Evolutionary conservation across 768 basidiomycete genomes (phyloP), one percentile per base, ranked within the genome.

Genomic region (Pulveroboletus ravenelii): DNA sequence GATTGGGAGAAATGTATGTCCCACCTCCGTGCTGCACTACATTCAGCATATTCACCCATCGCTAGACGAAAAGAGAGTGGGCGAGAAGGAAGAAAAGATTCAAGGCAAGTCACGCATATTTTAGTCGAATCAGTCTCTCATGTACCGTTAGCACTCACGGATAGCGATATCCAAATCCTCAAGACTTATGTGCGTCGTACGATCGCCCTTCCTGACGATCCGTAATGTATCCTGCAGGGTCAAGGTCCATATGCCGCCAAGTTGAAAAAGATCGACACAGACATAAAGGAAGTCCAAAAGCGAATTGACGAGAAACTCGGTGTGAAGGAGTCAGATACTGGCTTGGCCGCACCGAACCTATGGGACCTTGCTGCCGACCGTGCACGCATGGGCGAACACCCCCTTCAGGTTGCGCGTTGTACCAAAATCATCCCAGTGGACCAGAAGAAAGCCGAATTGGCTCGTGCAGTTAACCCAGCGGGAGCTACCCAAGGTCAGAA

Each of bases 311-410:
- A 98, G 77, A 93, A 92, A 68, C 89, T 99, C 55, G 96, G 93
- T 54, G 93, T 98, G 53, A 96, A 97, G 79, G 96, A 99, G 68
- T 93, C 90, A 2, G 96, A 98, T 70, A 99, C 96, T 12, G 96
- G 96, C 42, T 81, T 99, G 48, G 93, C 96, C 2, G 84, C 93
- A 10, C 95, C 96, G 10, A 97, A 98, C 66, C 74, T 98, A 20
- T 99, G 96, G 96, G 96, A 99, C 70, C 81, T 96, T 49, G 80
- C 87, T 34, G 93, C 93, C 6, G 96, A 99, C 71, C 80, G 87
- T 60, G 86, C 88, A 53, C 82, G 95, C 44, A 93, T 94, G 87
- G 75, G 79, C 37, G 93, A 95, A 63, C 93, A 97, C 59, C 89
- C 96, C 1, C 72, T 97, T 17, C 95, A 97, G 68, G 96, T 99